Conservation (phyloP, 306 rosid species). For the Spatholobus suberectus region DNA sequence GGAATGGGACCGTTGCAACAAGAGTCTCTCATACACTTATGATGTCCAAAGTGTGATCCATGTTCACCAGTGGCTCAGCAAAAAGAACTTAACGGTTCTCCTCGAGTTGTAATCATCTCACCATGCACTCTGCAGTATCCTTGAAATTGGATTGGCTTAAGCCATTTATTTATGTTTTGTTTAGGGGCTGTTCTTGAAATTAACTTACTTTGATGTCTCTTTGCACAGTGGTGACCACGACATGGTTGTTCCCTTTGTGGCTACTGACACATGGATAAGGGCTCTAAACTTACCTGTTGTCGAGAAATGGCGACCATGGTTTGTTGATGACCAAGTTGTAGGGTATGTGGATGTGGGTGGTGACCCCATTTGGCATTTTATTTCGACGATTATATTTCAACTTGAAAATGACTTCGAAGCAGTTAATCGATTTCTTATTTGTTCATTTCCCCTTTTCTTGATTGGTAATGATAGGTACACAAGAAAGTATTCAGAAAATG, state of each 20-base stretch:
- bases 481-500: neutral
- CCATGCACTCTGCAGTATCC: slow-evolving; percentile 18
- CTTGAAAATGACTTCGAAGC: neutral
- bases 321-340: too few species aligned
- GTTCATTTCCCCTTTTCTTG: neutral
- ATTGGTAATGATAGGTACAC: slow-evolving; percentile 4
- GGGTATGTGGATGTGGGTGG: slow-evolving; percentile 37
- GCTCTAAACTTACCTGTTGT: slow-evolving; percentile 37
- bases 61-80: slow-evolving; percentile 35
- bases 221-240: slow-evolving; percentile 28
- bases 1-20: slow-evolving; percentile 36
- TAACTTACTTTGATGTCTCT: neutral
- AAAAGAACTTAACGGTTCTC: neutral
- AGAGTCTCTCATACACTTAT: slow-evolving; percentile 23
- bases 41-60: slow-evolving; percentile 36
- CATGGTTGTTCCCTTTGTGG: slow-evolving; percentile 20
- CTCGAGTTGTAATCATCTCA: slow-evolving; percentile 9
- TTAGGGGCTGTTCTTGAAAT: neutral
- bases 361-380: too few species aligned
- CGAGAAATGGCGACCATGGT: slow-evolving; percentile 51
- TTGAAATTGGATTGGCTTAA: slow-evolving; percentile 21
- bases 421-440: neutral
- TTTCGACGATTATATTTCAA: neutral
- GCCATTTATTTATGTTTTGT: slow-evolving; percentile 6
- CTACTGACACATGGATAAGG: slow-evolving; percentile 11